Base-by-base conservation (phyloP, 495 filamentous ascomycete genomes). In the Hypoxylon perforatum region DNA sequence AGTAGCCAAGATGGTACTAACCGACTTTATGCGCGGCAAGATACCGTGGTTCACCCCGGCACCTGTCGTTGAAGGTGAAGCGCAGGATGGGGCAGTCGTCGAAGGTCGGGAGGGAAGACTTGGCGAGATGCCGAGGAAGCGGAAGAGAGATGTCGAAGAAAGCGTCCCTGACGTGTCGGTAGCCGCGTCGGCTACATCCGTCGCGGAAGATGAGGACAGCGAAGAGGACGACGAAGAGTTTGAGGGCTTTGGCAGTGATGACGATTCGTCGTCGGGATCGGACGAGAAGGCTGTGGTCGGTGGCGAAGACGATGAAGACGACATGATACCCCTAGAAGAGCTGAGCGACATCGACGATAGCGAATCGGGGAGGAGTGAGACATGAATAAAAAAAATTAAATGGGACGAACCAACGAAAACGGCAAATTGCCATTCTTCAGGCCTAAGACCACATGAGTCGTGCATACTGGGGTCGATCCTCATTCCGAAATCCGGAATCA, bases 31-130 rank as follows among this genome's bases (percentile, higher is more conserved):
- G 61, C 79, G 95, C 49, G 95, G 95, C 30, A 97, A 97, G 77
- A 87, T 97, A 17, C 95, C 95, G 6, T 99, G 95, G 95, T 99
- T 91, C 73, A 94, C 91, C 4, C 88, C 91, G 14, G 89, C 92
- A 7, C 95, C 95, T 14, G 74, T 85, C 7, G 73, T 77, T 23
- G 85, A 86, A 65, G 87, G 77, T 8, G 82, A 80, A 12, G 81
- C 84, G 19, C 84, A 80, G 23, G 82, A 84, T 21, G 84, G 80
- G 19, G 82, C 79, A 18, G 80, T 78, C 57, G 81, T 90, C 19
- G 88, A 85, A 44, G 84, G 84, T 1, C 81, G 86, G 18, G 74
- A 80, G 22, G 86, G 86, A 9, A 76, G 81, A 47, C 70, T 85
- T 1, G 86, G 86, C 22, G 86, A 89, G 71, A 88, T 88, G 84